Percentiles rank a stretch among this genome's conserved stretches.
phyloP scores from a whole-genome alignment of 1,284 basidiomycete species.

The Ganoderma leucocontextum region DNA sequence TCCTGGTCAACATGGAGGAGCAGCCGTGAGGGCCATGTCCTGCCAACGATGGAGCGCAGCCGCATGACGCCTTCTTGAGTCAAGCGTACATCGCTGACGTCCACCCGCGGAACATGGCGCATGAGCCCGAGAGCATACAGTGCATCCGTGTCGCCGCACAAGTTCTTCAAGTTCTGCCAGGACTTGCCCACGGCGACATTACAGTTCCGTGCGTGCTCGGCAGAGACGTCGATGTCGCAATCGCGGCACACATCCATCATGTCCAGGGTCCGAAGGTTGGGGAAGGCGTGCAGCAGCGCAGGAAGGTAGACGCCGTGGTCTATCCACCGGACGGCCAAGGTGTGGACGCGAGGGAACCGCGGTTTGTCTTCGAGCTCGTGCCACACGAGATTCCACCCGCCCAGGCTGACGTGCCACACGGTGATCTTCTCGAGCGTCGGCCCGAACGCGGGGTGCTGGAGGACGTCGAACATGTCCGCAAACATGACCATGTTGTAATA shows the following conservation, averaged over 20 bases:
- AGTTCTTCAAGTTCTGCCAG: not conserved
- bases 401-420: not conserved
- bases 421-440: not conserved
- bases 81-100: not conserved
- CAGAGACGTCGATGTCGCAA: not conserved
- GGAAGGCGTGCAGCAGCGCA: not conserved
- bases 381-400: not conserved
- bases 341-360: not conserved
- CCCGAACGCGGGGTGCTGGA: not conserved
- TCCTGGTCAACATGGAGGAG: not conserved
- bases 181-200: not conserved
- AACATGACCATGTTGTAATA: not conserved
- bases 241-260: not conserved
- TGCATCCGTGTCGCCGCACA: not conserved
- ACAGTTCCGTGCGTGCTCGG: not conserved
- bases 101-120: not conserved
- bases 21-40: not conserved
- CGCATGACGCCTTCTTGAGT: not conserved
- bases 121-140: not conserved
- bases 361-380: not conserved
- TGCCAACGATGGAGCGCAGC: not conserved
- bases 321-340: not conserved
- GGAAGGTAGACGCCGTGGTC: not conserved
- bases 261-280: not conserved
- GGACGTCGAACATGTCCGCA: not conserved